A percentile compares a stretch with the other conserved stretches of the same genome.
phyloP scores from a whole-genome alignment of 805 yeast genomes.

The Nakazawaea wickerhamii region DNA sequence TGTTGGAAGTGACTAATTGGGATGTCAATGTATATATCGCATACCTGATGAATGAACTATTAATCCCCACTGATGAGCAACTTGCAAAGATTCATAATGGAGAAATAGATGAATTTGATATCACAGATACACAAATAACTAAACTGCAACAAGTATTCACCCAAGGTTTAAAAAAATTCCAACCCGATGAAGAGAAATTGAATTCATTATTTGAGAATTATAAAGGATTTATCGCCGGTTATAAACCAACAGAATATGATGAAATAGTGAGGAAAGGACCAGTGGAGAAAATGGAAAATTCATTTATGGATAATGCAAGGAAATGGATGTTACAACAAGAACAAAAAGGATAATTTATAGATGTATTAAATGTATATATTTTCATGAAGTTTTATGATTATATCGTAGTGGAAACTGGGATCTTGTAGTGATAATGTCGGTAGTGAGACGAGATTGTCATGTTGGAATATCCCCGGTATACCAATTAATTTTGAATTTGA shows the following conservation, averaged over 20 bases:
- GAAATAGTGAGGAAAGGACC: slow-evolving; percentile 48
- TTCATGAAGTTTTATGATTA: not conserved
- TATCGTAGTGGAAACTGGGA: not conserved
- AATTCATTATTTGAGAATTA: slow-evolving; percentile 59
- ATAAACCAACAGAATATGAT: slow-evolving; percentile 45
- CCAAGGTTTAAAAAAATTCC: slow-evolving; percentile 43
- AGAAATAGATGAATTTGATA: slow-evolving; percentile 41
- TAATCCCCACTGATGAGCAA: slow-evolving; percentile 54
- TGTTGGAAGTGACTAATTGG: slow-evolving; percentile 27
- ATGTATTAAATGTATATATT: not conserved
- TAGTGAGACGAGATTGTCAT: not conserved
- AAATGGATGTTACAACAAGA: slow-evolving; percentile 23
- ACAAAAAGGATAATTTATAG: not conserved
- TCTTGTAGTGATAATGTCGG: not conserved
- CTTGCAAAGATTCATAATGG: slow-evolving; percentile 27
- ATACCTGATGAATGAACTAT: slow-evolving; percentile 65
- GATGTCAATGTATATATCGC: slow-evolving; percentile 51
- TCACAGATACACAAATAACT: slow-evolving; percentile 37
- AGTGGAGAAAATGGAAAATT: slow-evolving; percentile 14
- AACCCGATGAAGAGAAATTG: no score
- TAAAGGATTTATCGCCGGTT: slow-evolving; percentile 54
- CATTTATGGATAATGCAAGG: slow-evolving; percentile 38
- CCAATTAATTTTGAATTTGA: not conserved
- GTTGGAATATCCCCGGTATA: not conserved
- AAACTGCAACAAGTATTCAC: slow-evolving; percentile 54